These are phyloP conservation scores for Mycena filopes DNA, from an alignment of 768 basidiomycete genomes.

Conservation along the genomic window DNA sequence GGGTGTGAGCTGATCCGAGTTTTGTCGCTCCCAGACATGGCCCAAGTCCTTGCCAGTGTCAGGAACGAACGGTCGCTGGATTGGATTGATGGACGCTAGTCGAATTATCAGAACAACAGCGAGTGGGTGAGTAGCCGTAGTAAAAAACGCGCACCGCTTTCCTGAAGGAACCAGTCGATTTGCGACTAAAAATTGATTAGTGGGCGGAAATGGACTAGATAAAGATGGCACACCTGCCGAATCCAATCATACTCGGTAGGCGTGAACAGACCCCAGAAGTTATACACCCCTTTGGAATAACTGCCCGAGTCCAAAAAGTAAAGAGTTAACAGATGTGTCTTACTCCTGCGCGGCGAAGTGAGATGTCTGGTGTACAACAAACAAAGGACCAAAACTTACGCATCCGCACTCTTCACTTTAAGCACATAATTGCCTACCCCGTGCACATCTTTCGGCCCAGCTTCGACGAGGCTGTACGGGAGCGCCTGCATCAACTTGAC, in stretches of 20 bases:
- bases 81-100: constrained; percentile 69
- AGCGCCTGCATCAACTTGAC: constrained; percentile 76
- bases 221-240: constrained; percentile 58
- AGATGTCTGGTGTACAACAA: not conserved
- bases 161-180: constrained; percentile 91
- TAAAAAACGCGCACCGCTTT: constrained; percentile 60
- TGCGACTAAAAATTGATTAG: constrained; percentile 61
- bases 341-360: constrained; percentile 62
- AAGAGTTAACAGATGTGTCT: constrained; percentile 87
- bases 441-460: constrained; percentile 85
- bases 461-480: constrained; percentile 86
- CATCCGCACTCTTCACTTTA: constrained; percentile 85
- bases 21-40: constrained; percentile 70
- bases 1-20: constrained; percentile 66
- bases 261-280: constrained; percentile 72
- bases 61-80: constrained; percentile 86
- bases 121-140: not conserved
- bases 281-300: constrained; percentile 69
- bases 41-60: constrained; percentile 79
- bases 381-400: constrained; percentile 59
- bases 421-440: constrained; percentile 94
- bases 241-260: constrained; percentile 90
- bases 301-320: constrained; percentile 93
- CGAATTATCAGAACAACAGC: not conserved
- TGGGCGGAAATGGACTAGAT: constrained; percentile 11